A percentile compares a stretch with the other conserved stretches of the same genome.
These are phyloP conservation scores for Solanum acaule DNA, from an alignment of 257 asterid genomes.

Conservation along the genomic window DNA sequence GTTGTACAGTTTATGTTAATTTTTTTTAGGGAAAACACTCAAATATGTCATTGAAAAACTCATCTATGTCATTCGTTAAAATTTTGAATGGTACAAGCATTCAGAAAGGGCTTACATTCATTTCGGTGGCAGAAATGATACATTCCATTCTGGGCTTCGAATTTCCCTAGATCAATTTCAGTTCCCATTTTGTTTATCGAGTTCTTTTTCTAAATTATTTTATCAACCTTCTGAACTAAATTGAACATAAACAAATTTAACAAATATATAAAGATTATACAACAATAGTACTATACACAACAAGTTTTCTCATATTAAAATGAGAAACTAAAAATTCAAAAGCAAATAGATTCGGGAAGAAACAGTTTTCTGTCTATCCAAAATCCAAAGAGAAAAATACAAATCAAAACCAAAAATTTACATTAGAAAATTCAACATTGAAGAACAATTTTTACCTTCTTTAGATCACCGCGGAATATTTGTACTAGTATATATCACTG, in stretches of 20 bases:
- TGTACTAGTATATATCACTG: background rate
- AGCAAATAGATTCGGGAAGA: background rate
- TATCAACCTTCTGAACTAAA: background rate
- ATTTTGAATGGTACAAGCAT: no score
- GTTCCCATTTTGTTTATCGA: background rate
- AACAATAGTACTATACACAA: background rate
- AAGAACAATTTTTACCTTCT: background rate
- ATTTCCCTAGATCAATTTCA: background rate
- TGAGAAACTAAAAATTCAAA: background rate
- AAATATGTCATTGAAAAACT: no score
- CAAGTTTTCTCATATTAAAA: background rate
- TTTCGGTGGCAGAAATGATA: background rate
- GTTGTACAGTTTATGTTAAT: background rate
- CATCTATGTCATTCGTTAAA: no score
- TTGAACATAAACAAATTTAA: background rate
- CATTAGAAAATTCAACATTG: background rate
- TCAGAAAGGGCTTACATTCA: no score
- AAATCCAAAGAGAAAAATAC: background rate
- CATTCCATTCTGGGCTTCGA: background rate
- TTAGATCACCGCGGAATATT: conserved; percentile 6
- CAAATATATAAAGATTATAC: background rate
- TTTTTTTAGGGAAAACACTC: no score
- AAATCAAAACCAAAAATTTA: background rate
- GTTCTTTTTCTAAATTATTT: background rate
- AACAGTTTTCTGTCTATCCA: background rate